These are phyloP conservation scores for Populus tremula DNA, from an alignment of 345 rosid genomes.

Conservation along the genomic window DNA sequence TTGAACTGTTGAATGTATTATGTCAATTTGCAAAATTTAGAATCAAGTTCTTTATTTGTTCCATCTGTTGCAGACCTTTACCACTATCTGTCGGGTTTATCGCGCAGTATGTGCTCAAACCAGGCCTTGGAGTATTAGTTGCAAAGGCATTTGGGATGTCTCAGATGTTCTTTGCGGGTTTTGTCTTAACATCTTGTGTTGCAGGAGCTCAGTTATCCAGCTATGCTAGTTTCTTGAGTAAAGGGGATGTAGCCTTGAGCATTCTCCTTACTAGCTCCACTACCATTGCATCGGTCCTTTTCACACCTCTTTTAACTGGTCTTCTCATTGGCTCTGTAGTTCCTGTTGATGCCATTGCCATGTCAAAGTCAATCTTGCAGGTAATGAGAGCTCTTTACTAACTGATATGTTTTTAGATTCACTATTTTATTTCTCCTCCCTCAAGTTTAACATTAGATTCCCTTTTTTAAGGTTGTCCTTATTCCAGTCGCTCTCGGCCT, in stretches of 20 bases:
- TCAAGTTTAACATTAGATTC: background rate
- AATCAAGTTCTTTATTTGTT: slow-evolving; percentile 12
- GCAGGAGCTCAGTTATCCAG: slow-evolving; percentile 92
- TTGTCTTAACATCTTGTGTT: slow-evolving; percentile 84
- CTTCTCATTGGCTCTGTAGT: slow-evolving; percentile 88
- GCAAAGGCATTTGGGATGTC: slow-evolving; percentile 80
- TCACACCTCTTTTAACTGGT: slow-evolving; percentile 63
- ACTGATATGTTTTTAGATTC: background rate
- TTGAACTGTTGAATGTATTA: background rate
- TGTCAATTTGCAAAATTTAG: background rate
- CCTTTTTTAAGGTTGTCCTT: slow-evolving; percentile 68
- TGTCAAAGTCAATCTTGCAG: slow-evolving; percentile 94
- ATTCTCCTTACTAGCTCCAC: slow-evolving; percentile 81
- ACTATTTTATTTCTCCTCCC: slow-evolving; percentile 2
- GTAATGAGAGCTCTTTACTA: slow-evolving; percentile 32
- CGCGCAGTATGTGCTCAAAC: slow-evolving; percentile 78
- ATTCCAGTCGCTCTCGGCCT: slow-evolving; percentile 83
- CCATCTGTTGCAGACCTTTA: slow-evolving; percentile 61
- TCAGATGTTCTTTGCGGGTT: slow-evolving; percentile 69
- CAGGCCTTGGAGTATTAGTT: slow-evolving; percentile 67
- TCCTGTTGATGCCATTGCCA: slow-evolving; percentile 92
- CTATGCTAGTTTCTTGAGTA: slow-evolving; percentile 74
- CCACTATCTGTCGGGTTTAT: slow-evolving; percentile 78
- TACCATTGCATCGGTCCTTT: slow-evolving; percentile 74
- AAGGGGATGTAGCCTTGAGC: slow-evolving; percentile 90